Base-by-base conservation (phyloP, 176 grass and related monocot genomes). In the Oryza australiensis region DNA sequence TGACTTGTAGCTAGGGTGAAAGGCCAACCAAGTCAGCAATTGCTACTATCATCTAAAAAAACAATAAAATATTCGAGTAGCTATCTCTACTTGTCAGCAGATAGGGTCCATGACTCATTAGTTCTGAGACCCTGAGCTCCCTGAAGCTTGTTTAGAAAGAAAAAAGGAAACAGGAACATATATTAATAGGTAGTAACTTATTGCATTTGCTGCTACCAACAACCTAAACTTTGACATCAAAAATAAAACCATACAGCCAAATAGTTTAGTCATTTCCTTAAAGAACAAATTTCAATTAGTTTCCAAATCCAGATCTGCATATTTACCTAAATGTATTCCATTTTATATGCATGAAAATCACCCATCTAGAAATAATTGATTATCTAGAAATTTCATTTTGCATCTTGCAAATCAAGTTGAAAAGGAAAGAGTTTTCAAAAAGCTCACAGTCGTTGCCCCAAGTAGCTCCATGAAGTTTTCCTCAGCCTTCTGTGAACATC, bases 401-500 rank as follows among this genome's bases (percentile, higher is more conserved):
- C 75, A 72, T 72, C 22, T 59, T 53, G 59, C 26, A 33, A 33
- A 83, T 57, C 67, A 78, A 73, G 45, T 60, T 45, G 37, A 87
- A 90, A 75, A 72, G 40, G 35, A 60, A 80, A 76, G 22, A 62
- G 70, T 28, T 75, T 68, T 49, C 3, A 28, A 80, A 28, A 63
- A 84, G 91, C 95, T 98, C 82, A 98, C 95, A 98, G 66, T 84
- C 92, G 90, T 65, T 88, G 76, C 30, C 87, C 83, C 63, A 98
- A 83, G 92, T 80, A 87, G 62, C 71, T 87, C 88, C 90, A 93
- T 76, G 92, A 98, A 75, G 86, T 88, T 88, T 89, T 98, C 81
- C 78, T 87, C 86, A 92, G 62, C 81, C 78, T 93, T 93, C 78
- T 83, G 68, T 34, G 49, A 85, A 98, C 88, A 76, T 98, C 92